Base-by-base conservation (phyloP, 73 alveolate species). In the Stentor roeselii region DNA sequence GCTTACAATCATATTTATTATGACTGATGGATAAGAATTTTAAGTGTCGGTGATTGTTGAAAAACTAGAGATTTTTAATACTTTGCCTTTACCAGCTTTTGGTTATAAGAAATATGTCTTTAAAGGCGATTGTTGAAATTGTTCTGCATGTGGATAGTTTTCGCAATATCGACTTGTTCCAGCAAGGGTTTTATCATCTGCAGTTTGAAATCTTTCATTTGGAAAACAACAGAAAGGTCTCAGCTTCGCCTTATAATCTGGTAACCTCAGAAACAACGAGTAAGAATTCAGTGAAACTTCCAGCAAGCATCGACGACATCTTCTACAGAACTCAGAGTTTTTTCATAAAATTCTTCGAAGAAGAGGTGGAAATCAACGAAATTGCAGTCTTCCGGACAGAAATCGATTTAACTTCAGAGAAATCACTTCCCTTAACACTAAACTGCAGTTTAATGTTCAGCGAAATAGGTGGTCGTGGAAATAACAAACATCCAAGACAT, bases 121-220 rank as follows among this genome's bases (percentile, higher is more conserved):
- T 86, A n/a, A 85, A 89, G 31, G 86, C 88, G 6, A 76, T 88
- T 35, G 89, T 86, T 37, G 93, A 88, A 37, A 76, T 76, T 4
- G 90, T 84, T 3, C 39, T 88, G 41, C 89, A 86, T 78, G 75
- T 88, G 0, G 91, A 88, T 35, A 74, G 88, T 32, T 88, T 88
- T 76, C 38, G 93, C 36, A 88, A 88, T 50, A 88, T 88, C 11
- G 93, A 88, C 75, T 85, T 88, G 60, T 88, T 50, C 76, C 76
- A 88, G 27, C 59, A 86, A 41, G 93, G 93, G 15, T 84, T 86
- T 42, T 88, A 88, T 34, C 78, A 58, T 75, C 15, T 88, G 3
- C 37, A 82, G 38, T 32, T 82, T 36, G n/a, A 14, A 3, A 34
- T 82, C 6, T 82, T 35, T 74, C 86, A 82, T 21, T 4, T 14